Evolutionary conservation across 2,329 filamentous ascomycete species (phyloP).

Genomic region (Endothia cerciana): DNA sequence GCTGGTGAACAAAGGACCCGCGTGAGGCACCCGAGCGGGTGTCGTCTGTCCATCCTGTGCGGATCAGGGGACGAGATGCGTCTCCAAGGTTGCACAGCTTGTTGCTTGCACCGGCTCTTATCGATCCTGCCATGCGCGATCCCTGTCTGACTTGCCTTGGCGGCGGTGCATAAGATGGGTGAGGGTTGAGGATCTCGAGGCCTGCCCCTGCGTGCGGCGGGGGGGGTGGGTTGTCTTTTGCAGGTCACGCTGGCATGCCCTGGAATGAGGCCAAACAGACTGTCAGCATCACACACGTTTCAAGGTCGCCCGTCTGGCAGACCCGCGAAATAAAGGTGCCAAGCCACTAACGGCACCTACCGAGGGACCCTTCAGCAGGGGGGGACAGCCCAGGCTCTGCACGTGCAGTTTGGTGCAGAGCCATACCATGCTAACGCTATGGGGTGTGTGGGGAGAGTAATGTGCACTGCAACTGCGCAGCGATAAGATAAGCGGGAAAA

Average conservation of each 20-base stretch:
- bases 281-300: constrained; percentile 11
- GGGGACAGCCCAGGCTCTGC: background rate
- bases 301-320: background rate
- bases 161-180: background rate
- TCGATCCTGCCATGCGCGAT: background rate
- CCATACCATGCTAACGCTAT: background rate
- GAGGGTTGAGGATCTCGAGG: background rate
- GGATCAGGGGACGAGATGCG: background rate
- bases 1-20: no score
- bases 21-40: no score
- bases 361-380: background rate
- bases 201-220: background rate
- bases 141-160: background rate
- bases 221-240: background rate
- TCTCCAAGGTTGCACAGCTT: background rate
- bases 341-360: constrained; percentile 10
- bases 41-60: background rate
- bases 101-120: background rate
- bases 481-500: constrained; percentile 8
- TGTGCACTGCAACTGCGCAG: background rate
- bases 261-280: constrained; percentile 6
- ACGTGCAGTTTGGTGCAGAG: background rate
- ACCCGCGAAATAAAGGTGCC: background rate
- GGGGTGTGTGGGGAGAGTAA: background rate
- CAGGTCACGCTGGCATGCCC: background rate